A percentile compares a stretch with the other conserved stretches of the same genome.
Conservation (phyloP, 805 yeast genomes). For the Saitoella complicata region DNA sequence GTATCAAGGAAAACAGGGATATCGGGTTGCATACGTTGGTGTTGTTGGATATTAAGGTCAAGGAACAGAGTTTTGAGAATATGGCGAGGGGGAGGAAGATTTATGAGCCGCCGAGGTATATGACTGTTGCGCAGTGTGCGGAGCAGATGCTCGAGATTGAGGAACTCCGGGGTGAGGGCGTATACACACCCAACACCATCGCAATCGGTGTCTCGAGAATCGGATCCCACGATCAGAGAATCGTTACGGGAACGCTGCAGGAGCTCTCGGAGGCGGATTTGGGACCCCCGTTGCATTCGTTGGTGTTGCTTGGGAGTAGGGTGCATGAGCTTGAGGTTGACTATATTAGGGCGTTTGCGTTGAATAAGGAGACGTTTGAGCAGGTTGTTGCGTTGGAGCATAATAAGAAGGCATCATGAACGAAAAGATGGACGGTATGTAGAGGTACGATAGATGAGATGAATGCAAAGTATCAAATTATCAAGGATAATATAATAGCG, state of each 20-base stretch:
- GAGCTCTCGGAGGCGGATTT: constrained; percentile 71
- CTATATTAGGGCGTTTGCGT: constrained; percentile 61
- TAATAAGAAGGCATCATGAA: not conserved
- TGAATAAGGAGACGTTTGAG: constrained; percentile 36
- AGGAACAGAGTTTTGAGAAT: constrained; percentile 88
- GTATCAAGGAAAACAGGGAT: constrained; percentile 72
- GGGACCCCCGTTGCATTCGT: constrained; percentile 88
- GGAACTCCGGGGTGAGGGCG: constrained; percentile 54
- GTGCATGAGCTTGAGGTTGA: constrained; percentile 88
- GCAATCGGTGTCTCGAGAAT: constrained; percentile 85
- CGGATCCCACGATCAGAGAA: constrained; percentile 69
- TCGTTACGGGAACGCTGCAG: constrained; percentile 69
- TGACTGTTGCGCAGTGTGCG: constrained; percentile 83
- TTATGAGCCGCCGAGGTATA: constrained; percentile 93
- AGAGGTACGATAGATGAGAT: too few relatives aligned
- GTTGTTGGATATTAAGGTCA: constrained; percentile 82
- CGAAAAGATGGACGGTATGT: too few relatives aligned
- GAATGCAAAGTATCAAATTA: too few relatives aligned
- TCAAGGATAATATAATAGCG: too few relatives aligned
- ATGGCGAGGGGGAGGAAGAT: constrained; percentile 83
- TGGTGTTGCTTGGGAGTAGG: constrained; percentile 76
- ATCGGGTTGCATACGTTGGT: constrained; percentile 85
- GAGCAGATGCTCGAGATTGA: constrained; percentile 78
- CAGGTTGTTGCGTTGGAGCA: constrained; percentile 28
- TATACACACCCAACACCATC: constrained; percentile 76